Evolutionary conservation across 805 yeast genomes (phyloP), one percentile per base, ranked within the genome.

Genomic region (Lipomyces starkeyi): DNA sequence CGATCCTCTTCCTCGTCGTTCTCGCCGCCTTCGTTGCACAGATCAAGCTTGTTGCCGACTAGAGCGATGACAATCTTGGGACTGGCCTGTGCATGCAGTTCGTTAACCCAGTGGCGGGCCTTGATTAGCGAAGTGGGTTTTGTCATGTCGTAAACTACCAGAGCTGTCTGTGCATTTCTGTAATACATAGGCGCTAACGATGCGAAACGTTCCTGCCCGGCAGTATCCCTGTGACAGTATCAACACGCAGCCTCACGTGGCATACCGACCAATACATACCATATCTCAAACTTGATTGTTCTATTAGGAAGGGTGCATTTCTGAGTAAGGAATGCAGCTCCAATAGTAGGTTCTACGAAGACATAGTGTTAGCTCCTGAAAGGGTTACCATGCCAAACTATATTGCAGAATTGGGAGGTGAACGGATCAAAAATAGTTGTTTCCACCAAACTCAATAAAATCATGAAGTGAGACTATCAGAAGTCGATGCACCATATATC

Each of bases 31-130:
- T 66, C 72, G 59, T 58, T 56, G 59, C 73, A 71, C 49, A 94
- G 82, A 79, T 94, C 99, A 68, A 87, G 85, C 81, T 94, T 94
- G 82, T 93, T 94, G 52, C 97, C 99, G 35, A 93, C 97, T 52
- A 94, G 83, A 2, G 98, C 98, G 78, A 94, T 93, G 66, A 92
- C 87, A 62, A 94, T 94, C 71, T 90, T 93, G 71, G 91, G 91
- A n/a, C 91, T 84, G 22, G 98, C 98, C 80, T 93, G 98, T 73
- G 93, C 97, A 76, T 92, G 97, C 73, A 94, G 85, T 78, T 94
- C 98, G 76, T 91, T 91, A 64, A 94, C 97, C 99, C 99, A 94
- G 80, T 94, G 98, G 75, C 98, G 90, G 7, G 98, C 98, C 79
- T 94, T 93, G 74, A 93, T 89, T 75, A 94, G 94, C 29, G 97